phyloP scores from a whole-genome alignment of 169 alveolate genomes.

The Miamiensis avidus region DNA sequence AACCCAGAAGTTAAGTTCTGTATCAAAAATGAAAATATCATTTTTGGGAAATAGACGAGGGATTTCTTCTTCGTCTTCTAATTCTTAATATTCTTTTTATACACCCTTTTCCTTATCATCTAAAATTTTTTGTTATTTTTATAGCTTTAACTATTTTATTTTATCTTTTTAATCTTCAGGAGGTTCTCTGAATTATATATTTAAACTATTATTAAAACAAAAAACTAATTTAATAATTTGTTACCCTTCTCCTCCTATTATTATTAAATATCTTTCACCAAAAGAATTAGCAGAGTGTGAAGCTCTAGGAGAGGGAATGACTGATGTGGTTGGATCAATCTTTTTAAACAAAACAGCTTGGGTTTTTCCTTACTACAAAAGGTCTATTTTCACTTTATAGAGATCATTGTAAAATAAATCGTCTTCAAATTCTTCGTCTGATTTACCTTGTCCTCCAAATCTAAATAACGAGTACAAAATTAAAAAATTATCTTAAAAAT shows the following conservation, averaged over 20 bases:
- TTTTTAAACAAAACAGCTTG: slow-evolving; percentile 42
- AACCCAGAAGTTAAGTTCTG: background rate
- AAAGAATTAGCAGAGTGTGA: slow-evolving; percentile 54
- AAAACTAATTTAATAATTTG: background rate
- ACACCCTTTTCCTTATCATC: background rate
- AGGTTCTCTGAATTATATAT: slow-evolving; percentile 32
- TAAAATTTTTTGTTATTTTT: slow-evolving; percentile 1
- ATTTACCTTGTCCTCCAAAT: slow-evolving; percentile 62
- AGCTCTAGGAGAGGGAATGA: slow-evolving; percentile 55
- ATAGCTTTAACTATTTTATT: background rate
- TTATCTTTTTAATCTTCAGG: background rate
- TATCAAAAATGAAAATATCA: slow-evolving; percentile 35
- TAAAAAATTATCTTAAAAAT: slow-evolving; percentile 26
- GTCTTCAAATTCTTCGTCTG: slow-evolving; percentile 33
- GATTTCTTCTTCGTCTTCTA: slow-evolving; percentile 18
- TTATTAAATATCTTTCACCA: slow-evolving; percentile 53
- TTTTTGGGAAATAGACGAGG: slow-evolving; percentile 16
- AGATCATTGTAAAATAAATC: slow-evolving; percentile 50
- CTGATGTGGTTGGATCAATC: slow-evolving; percentile 40
- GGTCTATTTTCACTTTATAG: slow-evolving; percentile 34
- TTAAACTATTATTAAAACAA: slow-evolving; percentile 7
- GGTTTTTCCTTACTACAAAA: slow-evolving; percentile 16
- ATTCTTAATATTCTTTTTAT: slow-evolving; percentile 2
- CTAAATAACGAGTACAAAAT: slow-evolving; percentile 36
- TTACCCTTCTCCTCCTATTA: slow-evolving; percentile 65